Evolutionary conservation across 176 grass and related monocot genomes (phyloP).

Genomic region (Triticum monococcum): DNA sequence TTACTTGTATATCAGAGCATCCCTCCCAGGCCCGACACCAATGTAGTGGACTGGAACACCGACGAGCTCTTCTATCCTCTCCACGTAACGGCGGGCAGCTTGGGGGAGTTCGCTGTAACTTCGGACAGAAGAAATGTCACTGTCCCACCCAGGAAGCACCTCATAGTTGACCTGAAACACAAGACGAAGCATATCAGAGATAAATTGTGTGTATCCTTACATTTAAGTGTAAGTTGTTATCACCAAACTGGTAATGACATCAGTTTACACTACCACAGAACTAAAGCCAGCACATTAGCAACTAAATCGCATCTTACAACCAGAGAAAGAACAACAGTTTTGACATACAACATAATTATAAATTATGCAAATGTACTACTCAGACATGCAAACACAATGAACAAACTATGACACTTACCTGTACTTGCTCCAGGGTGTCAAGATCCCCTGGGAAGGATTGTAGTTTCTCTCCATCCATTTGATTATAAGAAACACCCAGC

Average conservation of each 20-base stretch:
- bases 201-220: not conserved
- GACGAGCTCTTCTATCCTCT: conserved; percentile 81
- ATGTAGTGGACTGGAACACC: conserved; percentile 76
- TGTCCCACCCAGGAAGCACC: conserved; percentile 71
- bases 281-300: not conserved
- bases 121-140: conserved; percentile 65
- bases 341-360: not conserved
- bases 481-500: conserved; percentile 61
- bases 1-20: conserved; percentile 86
- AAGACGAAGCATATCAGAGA: not conserved
- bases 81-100: conserved; percentile 57
- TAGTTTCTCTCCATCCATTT: conserved; percentile 50
- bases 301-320: not conserved
- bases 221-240: not conserved
- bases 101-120: conserved; percentile 62
- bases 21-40: conserved; percentile 71
- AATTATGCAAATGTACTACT: not conserved
- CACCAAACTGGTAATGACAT: not conserved
- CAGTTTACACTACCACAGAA: not conserved
- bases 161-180: conserved; percentile 71
- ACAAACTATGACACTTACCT: conserved; percentile 42
- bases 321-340: not conserved
- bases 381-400: not conserved
- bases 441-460: conserved; percentile 70
- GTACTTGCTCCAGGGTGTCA: conserved; percentile 62